Base-by-base conservation (phyloP, 371 early-diverging fungal species). In the Circinella minor region DNA sequence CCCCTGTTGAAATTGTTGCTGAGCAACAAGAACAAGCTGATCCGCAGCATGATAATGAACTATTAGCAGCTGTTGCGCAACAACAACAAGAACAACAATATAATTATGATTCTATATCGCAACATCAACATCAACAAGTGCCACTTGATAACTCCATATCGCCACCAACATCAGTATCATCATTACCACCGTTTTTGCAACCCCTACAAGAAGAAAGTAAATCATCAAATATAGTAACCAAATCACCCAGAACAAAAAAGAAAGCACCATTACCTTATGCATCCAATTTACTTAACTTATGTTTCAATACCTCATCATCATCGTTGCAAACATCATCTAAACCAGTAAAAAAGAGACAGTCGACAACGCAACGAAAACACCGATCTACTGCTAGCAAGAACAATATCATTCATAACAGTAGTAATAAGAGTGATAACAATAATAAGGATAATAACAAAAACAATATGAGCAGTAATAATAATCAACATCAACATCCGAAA, bases 271-370 rank as follows among this genome's bases (percentile, higher is more conserved):
- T 57, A 54, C 60, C 65, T 20, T 65, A 63, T 48, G 65, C 65
- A 63, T 64, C 70, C 60, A 70, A 65, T 61, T n/a, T 70, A 36
- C 49, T 61, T 10, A 60, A 68, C 37, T 39, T 59, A 54, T 43
- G 57, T n/a, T n/a, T 43, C 55, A 66, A 66, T n/a, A 43, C 43
- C n/a, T n/a, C n/a, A 6, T 18, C 66, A 3, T 15, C 68, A 47
- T 13, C 61, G 18, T 43, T 39, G 27, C 34, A 15, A 62, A 34
- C 34, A 62, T 51, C 51, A 13, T 13, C 14, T 8, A 54, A 34
- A 57, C 18, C 10, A n/a, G 57, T 13, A 27, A 57, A n/a, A n/a
- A 57, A 34, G 57, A 18, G 3, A 8, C 55, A 20, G 17, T n/a
- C 55, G n/a, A 8, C 20, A 10, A 57, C 51, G 4, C 14, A 51